phyloP scores from a whole-genome alignment of 495 filamentous ascomycete species.

The Penicillium cinerascens region DNA sequence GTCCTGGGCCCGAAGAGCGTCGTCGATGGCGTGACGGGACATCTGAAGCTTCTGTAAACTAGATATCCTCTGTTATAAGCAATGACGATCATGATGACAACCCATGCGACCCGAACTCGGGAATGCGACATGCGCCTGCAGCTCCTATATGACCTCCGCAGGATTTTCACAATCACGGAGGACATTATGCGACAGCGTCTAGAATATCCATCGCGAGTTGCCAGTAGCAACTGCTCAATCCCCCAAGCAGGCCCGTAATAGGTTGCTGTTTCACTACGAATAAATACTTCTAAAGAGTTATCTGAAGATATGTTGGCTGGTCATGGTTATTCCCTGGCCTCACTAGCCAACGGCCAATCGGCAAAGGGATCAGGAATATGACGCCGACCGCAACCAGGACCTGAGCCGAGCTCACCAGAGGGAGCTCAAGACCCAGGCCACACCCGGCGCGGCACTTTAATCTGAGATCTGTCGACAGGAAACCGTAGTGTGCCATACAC shows the following conservation, averaged over 20 bases:
- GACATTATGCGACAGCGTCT: background rate
- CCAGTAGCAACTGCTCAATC: background rate
- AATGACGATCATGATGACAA: constrained; percentile 28
- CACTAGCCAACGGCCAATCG: constrained; percentile 76
- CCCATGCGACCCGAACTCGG: background rate
- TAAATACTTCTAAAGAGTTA: background rate
- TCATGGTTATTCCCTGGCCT: constrained; percentile 85
- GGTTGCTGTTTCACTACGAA: background rate
- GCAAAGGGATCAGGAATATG: constrained; percentile 85
- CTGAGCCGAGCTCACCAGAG: constrained; percentile 67
- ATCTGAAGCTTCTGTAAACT: constrained; percentile 75
- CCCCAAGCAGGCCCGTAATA: background rate
- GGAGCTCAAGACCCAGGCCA: constrained; percentile 64
- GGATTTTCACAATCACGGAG: background rate
- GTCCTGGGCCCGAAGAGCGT: constrained; percentile 84
- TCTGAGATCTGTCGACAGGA: constrained; percentile 95
- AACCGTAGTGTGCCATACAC: constrained; percentile 67
- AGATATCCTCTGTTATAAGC: constrained; percentile 7
- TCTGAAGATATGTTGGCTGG: constrained; percentile 58
- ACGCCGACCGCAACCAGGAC: constrained; percentile 58
- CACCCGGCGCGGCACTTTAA: constrained; percentile 48
- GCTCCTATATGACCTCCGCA: background rate
- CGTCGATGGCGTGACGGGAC: constrained; percentile 81
- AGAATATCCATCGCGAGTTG: background rate
- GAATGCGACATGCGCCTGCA: background rate